These are phyloP conservation scores for Paracoccidioides brasiliensis DNA, from an alignment of 2,329 filamentous ascomycete species.

Conservation along the genomic window DNA sequence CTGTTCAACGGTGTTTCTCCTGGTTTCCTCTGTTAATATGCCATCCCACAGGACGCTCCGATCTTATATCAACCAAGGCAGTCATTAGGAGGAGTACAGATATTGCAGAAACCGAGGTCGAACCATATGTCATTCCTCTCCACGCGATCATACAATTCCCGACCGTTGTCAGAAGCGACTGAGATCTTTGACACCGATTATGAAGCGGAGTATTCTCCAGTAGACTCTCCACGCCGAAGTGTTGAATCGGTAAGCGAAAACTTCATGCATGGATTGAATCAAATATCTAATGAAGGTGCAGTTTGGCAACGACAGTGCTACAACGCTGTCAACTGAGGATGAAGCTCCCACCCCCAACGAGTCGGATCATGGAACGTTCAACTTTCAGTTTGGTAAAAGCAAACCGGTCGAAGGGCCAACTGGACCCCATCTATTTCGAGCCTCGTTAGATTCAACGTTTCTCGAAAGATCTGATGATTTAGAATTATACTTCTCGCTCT, in stretches of 20 bases:
- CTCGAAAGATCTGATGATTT: slow-evolving; percentile 7
- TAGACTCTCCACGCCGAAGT: slow-evolving; percentile 43
- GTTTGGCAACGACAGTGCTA: slow-evolving; percentile 51
- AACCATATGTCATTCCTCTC: slow-evolving; percentile 9
- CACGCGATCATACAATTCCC: slow-evolving; percentile 10
- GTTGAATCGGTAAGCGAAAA: slow-evolving; percentile 16
- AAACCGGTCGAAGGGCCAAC: slow-evolving; percentile 64
- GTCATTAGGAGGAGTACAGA: slow-evolving; percentile 7
- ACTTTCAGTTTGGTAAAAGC: slow-evolving; percentile 41
- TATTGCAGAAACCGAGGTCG: slow-evolving; percentile 8
- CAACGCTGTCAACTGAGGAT: slow-evolving; percentile 77
- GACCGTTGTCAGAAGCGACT: slow-evolving; percentile 24
- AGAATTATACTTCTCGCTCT: slow-evolving; percentile 9
- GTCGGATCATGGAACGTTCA: slow-evolving; percentile 46
- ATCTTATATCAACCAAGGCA: slow-evolving; percentile 6
- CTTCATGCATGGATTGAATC: not conserved
- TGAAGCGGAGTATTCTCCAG: slow-evolving; percentile 33
- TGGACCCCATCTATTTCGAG: slow-evolving; percentile 83
- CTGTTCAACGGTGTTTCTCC: not conserved
- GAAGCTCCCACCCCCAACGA: slow-evolving; percentile 68
- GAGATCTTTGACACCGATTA: slow-evolving; percentile 25
- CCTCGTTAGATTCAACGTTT: slow-evolving; percentile 24
- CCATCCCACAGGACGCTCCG: slow-evolving; percentile 3
- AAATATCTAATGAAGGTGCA: slow-evolving; percentile 3
- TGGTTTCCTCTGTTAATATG: slow-evolving; percentile 1